Conservation (phyloP, 108 stramenopile genomes). For the Cyclotella choctawhatcheeana region DNA sequence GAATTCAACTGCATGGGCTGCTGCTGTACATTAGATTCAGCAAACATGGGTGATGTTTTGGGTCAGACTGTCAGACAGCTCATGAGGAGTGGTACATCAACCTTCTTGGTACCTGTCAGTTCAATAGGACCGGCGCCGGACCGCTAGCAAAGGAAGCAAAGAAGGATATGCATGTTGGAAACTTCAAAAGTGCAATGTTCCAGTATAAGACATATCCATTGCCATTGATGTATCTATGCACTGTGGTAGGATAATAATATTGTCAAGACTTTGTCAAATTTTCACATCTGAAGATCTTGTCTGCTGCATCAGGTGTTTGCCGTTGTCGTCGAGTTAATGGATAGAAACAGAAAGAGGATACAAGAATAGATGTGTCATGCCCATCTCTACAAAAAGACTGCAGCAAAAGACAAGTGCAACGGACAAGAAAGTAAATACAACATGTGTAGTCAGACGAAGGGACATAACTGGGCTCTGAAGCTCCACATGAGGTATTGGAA, state of each 20-base stretch:
- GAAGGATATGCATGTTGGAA: conserved; percentile 11
- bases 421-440: conserved; percentile 12
- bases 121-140: not conserved
- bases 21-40: conserved; percentile 16
- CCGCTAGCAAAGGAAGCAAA: not conserved
- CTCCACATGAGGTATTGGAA: not conserved
- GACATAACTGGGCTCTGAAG: conserved; percentile 14
- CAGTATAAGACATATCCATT: conserved; percentile 7
- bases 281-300: conserved; percentile 2
- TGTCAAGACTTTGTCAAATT: conserved; percentile 14
- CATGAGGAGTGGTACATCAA: conserved; percentile 21
- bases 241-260: conserved; percentile 10
- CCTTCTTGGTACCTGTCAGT: conserved; percentile 13
- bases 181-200: not conserved
- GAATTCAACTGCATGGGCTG: conserved; percentile 17
- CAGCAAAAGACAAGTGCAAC: conserved; percentile 19
- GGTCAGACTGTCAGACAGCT: conserved; percentile 11
- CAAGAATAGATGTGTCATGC: conserved; percentile 14
- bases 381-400: conserved; percentile 18
- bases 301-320: not conserved
- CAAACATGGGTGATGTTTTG: conserved; percentile 30
- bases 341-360: not conserved
- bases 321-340: not conserved
- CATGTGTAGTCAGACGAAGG: conserved; percentile 2
- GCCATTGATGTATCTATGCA: no score